Conservation (phyloP, 495 filamentous ascomycete species). For the Xylaria cubensis region DNA sequence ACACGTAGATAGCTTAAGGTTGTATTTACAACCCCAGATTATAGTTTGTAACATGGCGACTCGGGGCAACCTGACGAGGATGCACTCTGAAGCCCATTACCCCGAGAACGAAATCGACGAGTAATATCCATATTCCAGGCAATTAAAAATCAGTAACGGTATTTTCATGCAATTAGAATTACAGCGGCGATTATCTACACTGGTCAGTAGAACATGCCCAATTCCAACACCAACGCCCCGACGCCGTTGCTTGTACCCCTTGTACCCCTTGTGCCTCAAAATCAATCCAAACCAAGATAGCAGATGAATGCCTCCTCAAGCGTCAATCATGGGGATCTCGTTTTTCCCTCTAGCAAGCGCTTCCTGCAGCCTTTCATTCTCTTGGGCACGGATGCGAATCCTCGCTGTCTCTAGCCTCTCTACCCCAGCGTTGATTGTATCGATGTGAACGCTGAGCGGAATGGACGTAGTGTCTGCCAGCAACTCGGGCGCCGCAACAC, state of each 20-base stretch:
- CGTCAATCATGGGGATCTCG: conserved; percentile 40
- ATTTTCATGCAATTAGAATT: neutral
- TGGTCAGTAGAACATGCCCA: neutral
- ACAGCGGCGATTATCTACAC: conserved; percentile 1
- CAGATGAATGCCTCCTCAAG: neutral
- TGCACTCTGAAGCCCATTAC: neutral
- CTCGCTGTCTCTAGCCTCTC: conserved; percentile 68
- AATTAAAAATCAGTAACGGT: neutral
- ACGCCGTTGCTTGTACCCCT: neutral
- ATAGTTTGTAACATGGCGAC: neutral
- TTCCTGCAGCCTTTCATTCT: conserved; percentile 61
- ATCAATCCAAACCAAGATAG: neutral
- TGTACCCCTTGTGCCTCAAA: neutral
- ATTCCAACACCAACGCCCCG: neutral
- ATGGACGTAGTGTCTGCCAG: conserved; percentile 49
- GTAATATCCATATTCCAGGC: too few species aligned
- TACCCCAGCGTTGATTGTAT: conserved; percentile 69
- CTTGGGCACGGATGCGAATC: conserved; percentile 59
- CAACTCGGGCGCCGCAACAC: conserved; percentile 66
- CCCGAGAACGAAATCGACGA: neutral
- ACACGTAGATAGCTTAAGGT: neutral
- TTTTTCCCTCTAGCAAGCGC: conserved; percentile 54
- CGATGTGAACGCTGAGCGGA: conserved; percentile 71
- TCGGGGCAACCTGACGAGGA: neutral
- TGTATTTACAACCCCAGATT: neutral